Base-by-base conservation (phyloP, 768 basidiomycete genomes). In the Rhodosporidiobolus odoratus region DNA sequence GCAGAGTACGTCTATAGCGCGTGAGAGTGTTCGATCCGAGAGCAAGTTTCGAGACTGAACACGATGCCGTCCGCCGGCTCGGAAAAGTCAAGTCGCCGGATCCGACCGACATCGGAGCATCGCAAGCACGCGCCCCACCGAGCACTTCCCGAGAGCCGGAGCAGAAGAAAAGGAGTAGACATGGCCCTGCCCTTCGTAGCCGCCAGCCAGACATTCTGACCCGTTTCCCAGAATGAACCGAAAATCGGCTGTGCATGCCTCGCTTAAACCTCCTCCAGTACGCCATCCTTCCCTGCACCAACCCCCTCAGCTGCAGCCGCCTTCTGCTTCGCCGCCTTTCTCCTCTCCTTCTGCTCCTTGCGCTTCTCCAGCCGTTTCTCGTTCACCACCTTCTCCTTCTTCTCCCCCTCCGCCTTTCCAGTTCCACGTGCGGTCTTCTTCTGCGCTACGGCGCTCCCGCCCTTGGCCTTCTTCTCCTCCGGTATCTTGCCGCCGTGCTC, bases 401-500 rank as follows among this genome's bases (percentile, higher is more conserved):
- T 27, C 54, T 35, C 43, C 27, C 30, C 35, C 40, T 19, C 38
- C 37, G 61, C 61, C 34, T 15, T 45, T 34, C 19, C 27, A 27
- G 37, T 21, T n/a, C 57, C 27, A 15, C 25, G 57, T 32, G n/a
- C 38, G n/a, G n/a, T n/a, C 58, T 38, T 32, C 25, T 6, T 10
- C 41, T 34, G 17, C 56, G 21, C 52, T 9, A 16, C 25, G 27
- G 43, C 17, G 2, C 3, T 40, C 30, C 32, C 48, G 10, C 17
- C 25, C 67, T 54, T 25, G 35, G 27, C 56, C 37, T 30, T 52
- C 64, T 65, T 62, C 32, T 43, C n/a, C n/a, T n/a, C 60, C 30
- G 69, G 64, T 12, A 62, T 60, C 47, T 71, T 71, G 15, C 69
- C 69, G 52, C 69, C 69, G n/a, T 62, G 43, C 59, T 71, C 69